Percentiles rank a stretch among this genome's conserved stretches.
phyloP scores from a whole-genome alignment of 306 rosid genomes.

The Hippophae gyantsensis region DNA sequence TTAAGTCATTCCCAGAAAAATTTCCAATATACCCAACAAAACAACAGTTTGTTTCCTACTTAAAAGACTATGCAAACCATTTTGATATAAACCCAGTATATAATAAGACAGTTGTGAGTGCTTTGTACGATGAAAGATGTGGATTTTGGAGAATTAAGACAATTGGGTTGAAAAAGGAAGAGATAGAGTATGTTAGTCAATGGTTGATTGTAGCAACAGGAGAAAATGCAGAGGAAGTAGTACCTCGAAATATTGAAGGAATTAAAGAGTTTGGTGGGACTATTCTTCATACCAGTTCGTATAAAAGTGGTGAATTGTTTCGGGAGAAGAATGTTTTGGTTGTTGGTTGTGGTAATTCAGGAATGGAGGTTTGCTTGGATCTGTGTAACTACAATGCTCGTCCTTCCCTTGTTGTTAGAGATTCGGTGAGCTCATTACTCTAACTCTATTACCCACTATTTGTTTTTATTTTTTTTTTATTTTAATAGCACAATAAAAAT shows the following conservation, averaged over 20 bases:
- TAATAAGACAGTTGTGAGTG: slow-evolving; percentile 37
- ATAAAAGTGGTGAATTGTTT: slow-evolving; percentile 58
- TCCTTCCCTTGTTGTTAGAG: slow-evolving; percentile 73
- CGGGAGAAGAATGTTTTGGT: slow-evolving; percentile 73
- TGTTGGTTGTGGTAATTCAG: slow-evolving; percentile 93
- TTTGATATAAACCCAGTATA: slow-evolving; percentile 52
- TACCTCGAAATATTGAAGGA: slow-evolving; percentile 59
- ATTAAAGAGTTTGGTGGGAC: slow-evolving; percentile 46
- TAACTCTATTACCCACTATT: not conserved
- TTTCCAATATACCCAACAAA: slow-evolving; percentile 82
- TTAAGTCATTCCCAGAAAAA: slow-evolving; percentile 62
- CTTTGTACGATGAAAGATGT: slow-evolving; percentile 36
- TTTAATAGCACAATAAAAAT: no score
- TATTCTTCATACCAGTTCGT: slow-evolving; percentile 54
- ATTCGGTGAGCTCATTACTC: slow-evolving; percentile 45
- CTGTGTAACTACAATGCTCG: slow-evolving; percentile 69
- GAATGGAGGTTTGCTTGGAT: slow-evolving; percentile 92
- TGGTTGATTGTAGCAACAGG: slow-evolving; percentile 89
- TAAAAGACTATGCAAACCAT: slow-evolving; percentile 39
- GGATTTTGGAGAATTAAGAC: slow-evolving; percentile 54
- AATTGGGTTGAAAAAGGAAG: slow-evolving; percentile 17
- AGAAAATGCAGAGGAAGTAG: slow-evolving; percentile 64
- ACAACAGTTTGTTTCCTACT: slow-evolving; percentile 59
- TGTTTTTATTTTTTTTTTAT: no score
- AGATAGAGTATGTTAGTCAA: slow-evolving; percentile 36